Evolutionary conservation across 169 alveolate genomes (phyloP).

Genomic region (Plasmodium yoelii): DNA sequence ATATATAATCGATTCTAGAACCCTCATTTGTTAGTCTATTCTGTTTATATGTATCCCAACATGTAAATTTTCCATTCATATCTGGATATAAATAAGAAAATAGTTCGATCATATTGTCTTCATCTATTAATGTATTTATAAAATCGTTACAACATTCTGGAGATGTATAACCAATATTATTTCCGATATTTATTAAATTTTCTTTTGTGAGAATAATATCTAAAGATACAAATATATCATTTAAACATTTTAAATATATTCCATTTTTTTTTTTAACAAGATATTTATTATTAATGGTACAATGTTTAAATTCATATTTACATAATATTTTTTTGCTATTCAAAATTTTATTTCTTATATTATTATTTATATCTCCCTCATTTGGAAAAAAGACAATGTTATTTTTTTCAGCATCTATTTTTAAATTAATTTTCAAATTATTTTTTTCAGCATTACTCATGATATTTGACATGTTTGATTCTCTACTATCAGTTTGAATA

Average conservation of each 20-base stretch:
- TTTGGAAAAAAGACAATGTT: no score
- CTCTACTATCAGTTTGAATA: no score
- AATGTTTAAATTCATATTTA: slow-evolving; percentile 25
- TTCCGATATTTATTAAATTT: slow-evolving; percentile 31
- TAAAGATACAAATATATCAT: slow-evolving; percentile 31
- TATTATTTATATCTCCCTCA: slow-evolving; percentile 8
- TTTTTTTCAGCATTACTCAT: background rate
- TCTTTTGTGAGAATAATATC: slow-evolving; percentile 29
- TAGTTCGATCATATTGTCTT: slow-evolving; percentile 57
- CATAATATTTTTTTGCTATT: slow-evolving; percentile 28
- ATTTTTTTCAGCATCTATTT: background rate
- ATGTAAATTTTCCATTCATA: slow-evolving; percentile 61
- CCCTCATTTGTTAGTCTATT: slow-evolving; percentile 53
- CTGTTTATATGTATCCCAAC: slow-evolving; percentile 68
- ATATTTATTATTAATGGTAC: slow-evolving; percentile 11
- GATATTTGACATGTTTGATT: background rate
- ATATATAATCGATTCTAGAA: slow-evolving; percentile 62
- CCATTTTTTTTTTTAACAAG: slow-evolving; percentile 26
- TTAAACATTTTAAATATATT: slow-evolving; percentile 37
- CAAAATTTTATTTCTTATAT: background rate
- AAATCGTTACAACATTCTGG: slow-evolving; percentile 40
- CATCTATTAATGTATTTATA: slow-evolving; percentile 35
- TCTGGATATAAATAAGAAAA: slow-evolving; percentile 49
- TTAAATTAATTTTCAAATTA: background rate
- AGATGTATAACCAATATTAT: slow-evolving; percentile 19